Percentiles rank a stretch among this genome's conserved stretches.
Evolutionary conservation across 345 rosid species (phyloP).

Genomic region (Populus ilicifolia): DNA sequence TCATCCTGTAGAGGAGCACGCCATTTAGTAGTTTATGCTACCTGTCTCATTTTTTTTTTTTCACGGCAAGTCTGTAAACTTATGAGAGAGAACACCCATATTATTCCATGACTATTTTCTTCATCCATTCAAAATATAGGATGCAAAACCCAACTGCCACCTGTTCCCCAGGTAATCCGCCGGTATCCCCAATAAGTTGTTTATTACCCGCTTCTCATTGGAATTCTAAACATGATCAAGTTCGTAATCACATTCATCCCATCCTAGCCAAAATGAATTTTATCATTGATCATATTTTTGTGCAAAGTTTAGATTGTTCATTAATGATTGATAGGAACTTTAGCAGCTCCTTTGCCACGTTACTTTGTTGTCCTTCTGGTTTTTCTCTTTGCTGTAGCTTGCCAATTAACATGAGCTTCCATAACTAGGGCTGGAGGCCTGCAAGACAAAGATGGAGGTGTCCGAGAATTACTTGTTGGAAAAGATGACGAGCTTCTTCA

Average conservation of each 20-base stretch:
- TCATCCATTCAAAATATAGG: background rate
- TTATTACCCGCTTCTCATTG: background rate
- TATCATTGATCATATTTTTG: too few species aligned
- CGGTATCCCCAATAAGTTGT: background rate
- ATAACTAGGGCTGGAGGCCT: constrained; percentile 84
- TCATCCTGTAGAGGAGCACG: too few species aligned
- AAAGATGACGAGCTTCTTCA: constrained; percentile 94
- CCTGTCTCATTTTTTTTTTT: background rate
- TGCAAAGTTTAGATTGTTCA: too few species aligned
- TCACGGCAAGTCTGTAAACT: too few species aligned
- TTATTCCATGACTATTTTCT: background rate
- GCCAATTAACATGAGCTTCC: constrained; percentile 8
- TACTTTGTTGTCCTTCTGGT: background rate
- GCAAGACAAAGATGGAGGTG: constrained; percentile 86
- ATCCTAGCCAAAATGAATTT: too few species aligned
- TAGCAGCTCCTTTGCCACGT: too few species aligned
- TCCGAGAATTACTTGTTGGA: constrained; percentile 73
- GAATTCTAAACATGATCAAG: background rate
- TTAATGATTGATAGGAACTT: too few species aligned
- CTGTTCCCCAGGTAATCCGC: background rate
- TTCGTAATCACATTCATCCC: background rate
- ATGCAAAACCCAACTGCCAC: background rate
- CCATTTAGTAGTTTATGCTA: background rate
- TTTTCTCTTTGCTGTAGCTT: background rate
- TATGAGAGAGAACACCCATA: too few species aligned